Evolutionary conservation across 441 rosid species (phyloP), one percentile per base, ranked within the genome.

Genomic region (Euphorbia schlechtendalii): DNA sequence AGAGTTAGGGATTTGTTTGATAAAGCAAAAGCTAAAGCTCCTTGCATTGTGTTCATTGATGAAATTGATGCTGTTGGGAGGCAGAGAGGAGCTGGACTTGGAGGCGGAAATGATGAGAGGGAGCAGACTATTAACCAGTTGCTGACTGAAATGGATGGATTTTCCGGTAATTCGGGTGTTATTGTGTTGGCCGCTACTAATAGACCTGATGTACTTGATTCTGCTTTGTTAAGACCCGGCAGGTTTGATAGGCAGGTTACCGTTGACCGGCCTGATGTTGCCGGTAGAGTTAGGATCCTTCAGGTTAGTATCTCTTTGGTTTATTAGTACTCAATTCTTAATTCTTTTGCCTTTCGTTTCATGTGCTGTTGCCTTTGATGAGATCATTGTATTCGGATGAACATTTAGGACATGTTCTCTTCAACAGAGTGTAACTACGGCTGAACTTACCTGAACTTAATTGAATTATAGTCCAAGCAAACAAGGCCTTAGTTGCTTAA

Each of bases 81-180:
- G 79, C 97, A 91, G 77, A 85, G 98, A 75, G 98, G 98, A 67
- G 98, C 98, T 7, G 98, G 96, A 3, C 78, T 88, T 43, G 96
- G 97, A 43, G 97, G 94, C 28, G 97, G 96, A 49, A 88, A 91
- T 70, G 96, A 91, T 71, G 96, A 91, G 71, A 86, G 94, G 43
- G 96, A 91, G 72, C 96, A 88, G 74, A 86, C 96, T 3, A 91
- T 88, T 59, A 84, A 88, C 69, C 92, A 86, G 83, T 77, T 86
- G 65, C 68, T 91, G 80, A 88, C 97, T 10, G 98, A 91, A 70
- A 91, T 88, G 98, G 96, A 91, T 75, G 94, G 98, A 0, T 88
- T 91, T 78, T 84, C 92, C 0, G 92, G 96, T 24, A 91, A 91
- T 65, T 85, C 96, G 0, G 96, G 98, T 55, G 98, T 91, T 45